Base-by-base conservation (phyloP, 202 grass and related monocot genomes). In the Bolboschoenoplectus hybrid region DNA sequence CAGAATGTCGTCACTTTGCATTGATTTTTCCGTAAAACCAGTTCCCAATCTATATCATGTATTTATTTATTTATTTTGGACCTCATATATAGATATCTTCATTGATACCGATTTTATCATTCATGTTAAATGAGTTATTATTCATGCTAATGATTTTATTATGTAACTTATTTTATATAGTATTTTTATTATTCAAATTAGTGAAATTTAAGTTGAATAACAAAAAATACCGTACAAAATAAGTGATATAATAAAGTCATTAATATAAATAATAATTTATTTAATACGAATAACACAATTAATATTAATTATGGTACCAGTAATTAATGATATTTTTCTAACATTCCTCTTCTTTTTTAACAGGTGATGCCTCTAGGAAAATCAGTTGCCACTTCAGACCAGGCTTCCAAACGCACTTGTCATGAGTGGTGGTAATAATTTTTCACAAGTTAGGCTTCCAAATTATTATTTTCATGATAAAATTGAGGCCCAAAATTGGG, bases 1-100 rank as follows among this genome's bases (percentile, higher is more conserved):
- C 52, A n/a, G 34, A 74, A 74, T 13, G 20, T 74, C 40, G 45
- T 74, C 71, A 74, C 45, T 74, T 74, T 67, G 45, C 71, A 74
- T 74, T 32, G 7, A n/a, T 9, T 79, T 79, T 74, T 40, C 52
- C 34, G 1, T 58, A 41, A 58, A 79, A 58, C 34, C 52, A 58
- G 13, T 55, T 77, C 26, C 6, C 12, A 78, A 1, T 56, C 13
- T 41, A 58, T 4, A 58, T 60, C 11, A 9, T 57, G 40, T 49
- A 1, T 12, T 20, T 16, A 1, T 67, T 8, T 73, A 17, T 9
- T 9, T 44, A 20, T n/a, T 57, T 1, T 26, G 26, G 26, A 26
- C 26, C 26, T 26, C 26, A 26, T 26, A 26, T 26, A 26, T 26
- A 26, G 26, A 26, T 26, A 26, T 26, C 26, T 26, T 26, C 26